phyloP scores from a whole-genome alignment of 2,329 filamentous ascomycete species.

The Coniella vitis region DNA sequence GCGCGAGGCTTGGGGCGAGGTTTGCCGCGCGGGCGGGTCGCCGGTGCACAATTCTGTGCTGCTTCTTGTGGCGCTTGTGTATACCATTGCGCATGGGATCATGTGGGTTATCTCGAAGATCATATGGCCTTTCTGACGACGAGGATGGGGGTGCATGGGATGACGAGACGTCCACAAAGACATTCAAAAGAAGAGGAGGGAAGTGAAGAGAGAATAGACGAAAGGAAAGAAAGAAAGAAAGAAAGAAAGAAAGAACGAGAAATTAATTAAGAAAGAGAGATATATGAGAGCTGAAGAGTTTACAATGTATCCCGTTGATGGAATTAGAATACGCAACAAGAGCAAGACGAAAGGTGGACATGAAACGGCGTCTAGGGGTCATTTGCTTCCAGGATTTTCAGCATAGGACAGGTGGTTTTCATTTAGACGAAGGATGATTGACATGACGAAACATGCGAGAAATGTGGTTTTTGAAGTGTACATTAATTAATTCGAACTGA shows the following conservation, averaged over 20 bases:
- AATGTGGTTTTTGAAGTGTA: no score
- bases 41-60: slow-evolving; percentile 5
- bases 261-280: neutral
- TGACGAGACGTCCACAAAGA: no score
- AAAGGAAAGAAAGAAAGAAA: neutral
- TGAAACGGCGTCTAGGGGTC: no score
- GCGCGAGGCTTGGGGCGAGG: slow-evolving; percentile 1
- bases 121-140: slow-evolving; percentile 1
- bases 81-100: neutral
- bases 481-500: no score
- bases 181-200: neutral
- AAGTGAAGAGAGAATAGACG: neutral
- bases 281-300: neutral
- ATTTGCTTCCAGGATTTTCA: no score
- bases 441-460: no score
- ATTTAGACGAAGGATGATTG: no score
- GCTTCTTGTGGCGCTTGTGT: slow-evolving; percentile 8
- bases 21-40: slow-evolving; percentile 4
- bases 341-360: no score
- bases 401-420: no score
- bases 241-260: neutral
- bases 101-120: slow-evolving; percentile 6
- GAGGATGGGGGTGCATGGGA: neutral
- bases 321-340: no score
- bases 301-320: neutral